phyloP scores from a whole-genome alignment of 768 basidiomycete genomes.

The Hericium alpestre region DNA sequence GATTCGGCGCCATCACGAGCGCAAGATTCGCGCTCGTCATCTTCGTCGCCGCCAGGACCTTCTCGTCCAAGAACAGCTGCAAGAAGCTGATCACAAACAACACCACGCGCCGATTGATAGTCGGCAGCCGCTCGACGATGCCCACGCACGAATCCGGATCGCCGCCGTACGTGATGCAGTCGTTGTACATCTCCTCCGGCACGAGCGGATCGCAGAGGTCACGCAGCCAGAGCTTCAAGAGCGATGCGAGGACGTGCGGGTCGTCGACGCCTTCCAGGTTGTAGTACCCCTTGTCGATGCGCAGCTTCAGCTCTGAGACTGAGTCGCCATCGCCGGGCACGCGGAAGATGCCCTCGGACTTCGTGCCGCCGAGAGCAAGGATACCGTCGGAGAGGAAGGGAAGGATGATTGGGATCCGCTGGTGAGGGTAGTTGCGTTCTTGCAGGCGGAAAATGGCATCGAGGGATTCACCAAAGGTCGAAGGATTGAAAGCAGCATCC shows the following conservation, averaged over 20 bases:
- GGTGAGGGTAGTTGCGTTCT: slow-evolving; percentile 73
- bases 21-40: slow-evolving; percentile 88
- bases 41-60: slow-evolving; percentile 63
- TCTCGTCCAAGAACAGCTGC: slow-evolving; percentile 77
- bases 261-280: slow-evolving; percentile 84
- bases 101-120: slow-evolving; percentile 77
- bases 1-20: slow-evolving; percentile 85
- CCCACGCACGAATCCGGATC: slow-evolving; percentile 61
- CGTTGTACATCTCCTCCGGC: slow-evolving; percentile 85
- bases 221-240: slow-evolving; percentile 88
- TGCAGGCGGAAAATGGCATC: slow-evolving; percentile 78
- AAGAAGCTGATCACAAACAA: slow-evolving; percentile 85
- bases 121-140: slow-evolving; percentile 70
- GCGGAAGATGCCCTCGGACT: slow-evolving; percentile 86
- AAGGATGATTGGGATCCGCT: slow-evolving; percentile 84
- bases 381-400: slow-evolving; percentile 91
- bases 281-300: slow-evolving; percentile 87
- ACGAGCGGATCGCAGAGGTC: slow-evolving; percentile 89
- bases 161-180: slow-evolving; percentile 62
- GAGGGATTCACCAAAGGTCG: slow-evolving; percentile 85
- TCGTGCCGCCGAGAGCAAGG: slow-evolving; percentile 75
- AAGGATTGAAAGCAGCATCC: slow-evolving; percentile 92
- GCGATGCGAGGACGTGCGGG: slow-evolving; percentile 79
- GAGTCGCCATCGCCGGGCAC: slow-evolving; percentile 85
- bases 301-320: slow-evolving; percentile 78